Base-by-base conservation (phyloP, 208 protist species). In the Angomonas ambiguus region DNA sequence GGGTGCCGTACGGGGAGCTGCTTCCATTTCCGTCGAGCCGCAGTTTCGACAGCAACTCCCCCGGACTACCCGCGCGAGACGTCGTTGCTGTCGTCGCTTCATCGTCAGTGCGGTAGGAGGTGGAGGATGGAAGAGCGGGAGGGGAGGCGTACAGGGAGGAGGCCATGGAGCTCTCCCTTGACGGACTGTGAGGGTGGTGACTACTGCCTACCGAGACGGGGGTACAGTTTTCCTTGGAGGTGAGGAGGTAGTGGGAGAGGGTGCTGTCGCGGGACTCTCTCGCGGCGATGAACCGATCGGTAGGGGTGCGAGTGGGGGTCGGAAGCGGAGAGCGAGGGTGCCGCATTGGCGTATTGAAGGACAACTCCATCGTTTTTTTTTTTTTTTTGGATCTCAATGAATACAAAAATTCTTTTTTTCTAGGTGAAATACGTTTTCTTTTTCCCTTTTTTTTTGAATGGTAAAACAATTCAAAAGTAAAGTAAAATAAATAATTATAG, bases 211-310 rank as follows among this genome's bases (percentile, higher is more conserved):
- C 73, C 20, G 72, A 62, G 73, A 88, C 67, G 18, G 85, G 88
- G 0, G 71, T 83, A 41, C 76, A 61, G 22, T 79, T 85, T 57
- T 94, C 85, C 16, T 82, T 82, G 3, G 85, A 82, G 27, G 86
- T 95, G 38, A 95, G 85, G 16, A 92, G 70, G 62, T 91, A 95
- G 75, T 79, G 78, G 1, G 89, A 88, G 25, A 95, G 42, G 20
- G 64, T 69, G 33, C 66, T 78, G 67, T 88, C 77, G 42, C 91
- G 82, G 22, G 76, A 71, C 55, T 62, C 48, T 16, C 82, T 74
- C 55, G 84, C 63, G 8, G 84, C 64, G 34, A 95, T 89, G 76
- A 88, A 95, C 41, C 89, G 86, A 61, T 95, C 86, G 42, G 16
- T 1, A 1, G 62, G 53, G 8, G 60, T 57, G 10, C 62, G 57